These are phyloP conservation scores for Calonectria ilicicola DNA, from an alignment of 2,329 filamentous ascomycete species.

Conservation along the genomic window DNA sequence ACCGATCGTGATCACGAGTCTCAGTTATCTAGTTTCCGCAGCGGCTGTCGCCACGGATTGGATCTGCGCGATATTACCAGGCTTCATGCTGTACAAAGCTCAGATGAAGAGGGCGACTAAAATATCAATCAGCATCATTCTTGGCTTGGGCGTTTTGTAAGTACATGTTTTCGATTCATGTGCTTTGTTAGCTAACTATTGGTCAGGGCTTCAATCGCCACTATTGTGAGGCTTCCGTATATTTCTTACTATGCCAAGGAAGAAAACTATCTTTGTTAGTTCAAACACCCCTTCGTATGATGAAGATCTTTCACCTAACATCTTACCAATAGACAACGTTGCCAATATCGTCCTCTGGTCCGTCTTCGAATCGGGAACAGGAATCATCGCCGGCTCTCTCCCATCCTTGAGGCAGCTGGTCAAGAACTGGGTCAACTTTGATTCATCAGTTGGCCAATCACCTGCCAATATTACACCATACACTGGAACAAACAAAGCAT, in stretches of 20 bases:
- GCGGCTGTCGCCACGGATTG: slow-evolving; percentile 43
- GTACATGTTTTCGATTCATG: background rate
- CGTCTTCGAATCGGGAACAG: background rate
- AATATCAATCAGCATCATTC: slow-evolving; percentile 28
- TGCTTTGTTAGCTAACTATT: background rate
- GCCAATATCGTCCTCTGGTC: background rate
- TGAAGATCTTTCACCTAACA: background rate
- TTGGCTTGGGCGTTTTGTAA: background rate
- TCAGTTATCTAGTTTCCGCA: slow-evolving; percentile 43
- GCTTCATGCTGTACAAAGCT: slow-evolving; percentile 41
- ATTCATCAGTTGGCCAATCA: background rate
- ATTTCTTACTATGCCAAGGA: background rate
- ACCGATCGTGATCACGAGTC: slow-evolving; percentile 30
- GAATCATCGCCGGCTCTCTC: background rate
- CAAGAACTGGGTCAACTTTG: background rate
- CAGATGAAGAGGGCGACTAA: slow-evolving; percentile 42
- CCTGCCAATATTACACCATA: background rate
- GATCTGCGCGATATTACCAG: slow-evolving; percentile 38
- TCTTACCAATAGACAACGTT: background rate
- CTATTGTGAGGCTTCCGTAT: background rate
- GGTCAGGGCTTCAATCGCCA: background rate
- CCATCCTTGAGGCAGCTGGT: background rate
- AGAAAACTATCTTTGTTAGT: background rate
- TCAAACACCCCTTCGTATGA: no score
- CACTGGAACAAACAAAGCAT: background rate